Evolutionary conservation across 2,329 filamentous ascomycete genomes (phyloP).

Genomic region (Hirsutella minnesotensis): DNA sequence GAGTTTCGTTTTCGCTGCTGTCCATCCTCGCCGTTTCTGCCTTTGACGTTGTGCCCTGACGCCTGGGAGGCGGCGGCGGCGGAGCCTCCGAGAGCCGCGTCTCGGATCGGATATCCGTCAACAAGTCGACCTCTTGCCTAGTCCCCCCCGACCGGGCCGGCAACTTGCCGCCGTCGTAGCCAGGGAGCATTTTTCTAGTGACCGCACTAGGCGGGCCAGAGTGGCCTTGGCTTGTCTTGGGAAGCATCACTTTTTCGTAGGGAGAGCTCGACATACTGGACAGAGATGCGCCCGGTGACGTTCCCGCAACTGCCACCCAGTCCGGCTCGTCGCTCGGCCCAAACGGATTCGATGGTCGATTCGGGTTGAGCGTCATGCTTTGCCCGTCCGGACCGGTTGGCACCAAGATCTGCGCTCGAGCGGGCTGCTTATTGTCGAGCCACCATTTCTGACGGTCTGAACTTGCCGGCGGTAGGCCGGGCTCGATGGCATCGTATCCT

Average conservation of each 20-base stretch:
- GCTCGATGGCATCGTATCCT: conserved; percentile 72
- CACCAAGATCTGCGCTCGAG: conserved; percentile 58
- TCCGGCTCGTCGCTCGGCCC: conserved; percentile 62
- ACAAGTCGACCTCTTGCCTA: not conserved
- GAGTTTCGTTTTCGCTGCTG: conserved; percentile 2
- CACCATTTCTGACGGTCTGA: conserved; percentile 61
- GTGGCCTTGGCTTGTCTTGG: conserved; percentile 22
- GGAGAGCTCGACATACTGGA: conserved; percentile 48
- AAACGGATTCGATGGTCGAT: conserved; percentile 74
- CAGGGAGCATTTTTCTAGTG: conserved; percentile 27
- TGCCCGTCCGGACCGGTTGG: conserved; percentile 40
- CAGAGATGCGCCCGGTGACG: conserved; percentile 39
- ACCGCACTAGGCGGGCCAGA: conserved; percentile 29
- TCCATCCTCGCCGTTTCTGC: conserved; percentile 6
- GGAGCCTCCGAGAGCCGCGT: conserved; percentile 18
- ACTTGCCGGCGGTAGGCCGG: conserved; percentile 58
- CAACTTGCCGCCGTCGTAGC: conserved; percentile 18
- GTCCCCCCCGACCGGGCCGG: conserved; percentile 29
- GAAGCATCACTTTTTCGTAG: conserved; percentile 43
- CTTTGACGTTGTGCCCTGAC: conserved; percentile 23
- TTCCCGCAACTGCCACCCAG: conserved; percentile 60
- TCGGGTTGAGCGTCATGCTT: conserved; percentile 56
- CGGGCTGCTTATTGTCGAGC: conserved; percentile 60
- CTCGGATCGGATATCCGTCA: not conserved
- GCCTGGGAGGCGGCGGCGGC: conserved; percentile 33